These are phyloP conservation scores for Extremus antarcticus DNA, from an alignment of 495 filamentous ascomycete species.

Conservation along the genomic window DNA sequence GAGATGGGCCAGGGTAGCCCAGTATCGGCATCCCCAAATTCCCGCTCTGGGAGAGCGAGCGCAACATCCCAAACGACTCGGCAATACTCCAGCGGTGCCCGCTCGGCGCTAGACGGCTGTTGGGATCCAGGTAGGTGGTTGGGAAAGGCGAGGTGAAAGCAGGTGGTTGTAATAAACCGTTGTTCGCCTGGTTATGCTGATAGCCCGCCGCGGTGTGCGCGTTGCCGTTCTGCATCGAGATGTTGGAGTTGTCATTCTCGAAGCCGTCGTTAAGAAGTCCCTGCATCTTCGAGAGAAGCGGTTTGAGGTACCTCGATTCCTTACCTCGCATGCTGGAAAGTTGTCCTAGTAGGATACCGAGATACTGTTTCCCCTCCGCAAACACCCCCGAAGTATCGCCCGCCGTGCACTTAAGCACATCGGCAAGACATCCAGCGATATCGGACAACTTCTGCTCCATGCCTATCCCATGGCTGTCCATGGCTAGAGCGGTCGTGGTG, in stretches of 20 bases:
- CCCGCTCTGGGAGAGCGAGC: constrained; percentile 15
- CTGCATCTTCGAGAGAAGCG: constrained; percentile 15
- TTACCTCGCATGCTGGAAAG: constrained; percentile 23
- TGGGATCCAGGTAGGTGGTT: not conserved
- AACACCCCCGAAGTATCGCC: constrained; percentile 16
- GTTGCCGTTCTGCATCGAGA: too few relatives aligned
- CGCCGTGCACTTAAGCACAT: constrained; percentile 22
- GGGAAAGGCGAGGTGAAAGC: not conserved
- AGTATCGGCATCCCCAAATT: constrained; percentile 16
- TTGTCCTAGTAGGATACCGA: constrained; percentile 17
- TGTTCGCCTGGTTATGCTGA: not conserved
- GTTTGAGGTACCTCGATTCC: constrained; percentile 20
- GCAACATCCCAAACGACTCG: constrained; percentile 14
- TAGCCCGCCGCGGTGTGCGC: not conserved
- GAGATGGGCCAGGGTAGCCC: not conserved
- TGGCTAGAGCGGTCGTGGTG: constrained; percentile 9
- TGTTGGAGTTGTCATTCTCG: not conserved
- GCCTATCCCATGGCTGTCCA: constrained; percentile 24
- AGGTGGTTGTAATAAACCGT: not conserved
- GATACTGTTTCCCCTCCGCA: constrained; percentile 21
- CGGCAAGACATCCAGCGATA: constrained; percentile 22
- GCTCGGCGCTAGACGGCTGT: too few relatives aligned
- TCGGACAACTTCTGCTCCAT: constrained; percentile 26
- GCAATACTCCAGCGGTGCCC: constrained; percentile 1
- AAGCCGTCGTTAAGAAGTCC: constrained; percentile 17